Conservation (phyloP, 108 stramenopile genomes). For the Nitzschia sp. region DNA sequence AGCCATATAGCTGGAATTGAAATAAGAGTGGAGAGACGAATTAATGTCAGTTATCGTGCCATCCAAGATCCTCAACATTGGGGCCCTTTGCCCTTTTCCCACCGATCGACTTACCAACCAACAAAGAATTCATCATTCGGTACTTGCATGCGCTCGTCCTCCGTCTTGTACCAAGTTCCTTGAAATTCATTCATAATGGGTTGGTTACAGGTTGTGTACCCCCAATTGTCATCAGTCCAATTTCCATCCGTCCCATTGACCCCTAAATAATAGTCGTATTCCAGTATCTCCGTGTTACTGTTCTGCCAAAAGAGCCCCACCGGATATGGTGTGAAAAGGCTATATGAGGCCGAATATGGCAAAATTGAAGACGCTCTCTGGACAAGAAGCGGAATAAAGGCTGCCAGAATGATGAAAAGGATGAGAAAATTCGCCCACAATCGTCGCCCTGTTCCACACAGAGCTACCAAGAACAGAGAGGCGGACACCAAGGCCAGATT, state of each 20-base stretch:
- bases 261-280: background rate
- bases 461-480: constrained; percentile 48
- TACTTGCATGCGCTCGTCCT: constrained; percentile 32
- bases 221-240: background rate
- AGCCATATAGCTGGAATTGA: background rate
- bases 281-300: background rate
- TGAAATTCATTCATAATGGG: constrained; percentile 40
- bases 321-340: background rate
- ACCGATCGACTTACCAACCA: constrained; percentile 30
- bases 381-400: constrained; percentile 20
- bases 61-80: too few relatives aligned
- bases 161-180: constrained; percentile 17
- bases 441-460: constrained; percentile 38
- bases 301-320: constrained; percentile 23
- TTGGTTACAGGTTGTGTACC: constrained; percentile 16
- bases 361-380: background rate
- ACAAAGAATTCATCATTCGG: constrained; percentile 39
- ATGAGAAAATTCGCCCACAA: constrained; percentile 32
- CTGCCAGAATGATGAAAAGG: constrained; percentile 23
- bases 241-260: background rate
- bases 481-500: constrained; percentile 42
- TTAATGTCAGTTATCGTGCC: too few relatives aligned
- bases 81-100: too few relatives aligned
- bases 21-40: too few relatives aligned
- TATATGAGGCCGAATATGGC: background rate